phyloP scores from a whole-genome alignment of 2,329 filamentous ascomycete species.

The Alternaria sp. region DNA sequence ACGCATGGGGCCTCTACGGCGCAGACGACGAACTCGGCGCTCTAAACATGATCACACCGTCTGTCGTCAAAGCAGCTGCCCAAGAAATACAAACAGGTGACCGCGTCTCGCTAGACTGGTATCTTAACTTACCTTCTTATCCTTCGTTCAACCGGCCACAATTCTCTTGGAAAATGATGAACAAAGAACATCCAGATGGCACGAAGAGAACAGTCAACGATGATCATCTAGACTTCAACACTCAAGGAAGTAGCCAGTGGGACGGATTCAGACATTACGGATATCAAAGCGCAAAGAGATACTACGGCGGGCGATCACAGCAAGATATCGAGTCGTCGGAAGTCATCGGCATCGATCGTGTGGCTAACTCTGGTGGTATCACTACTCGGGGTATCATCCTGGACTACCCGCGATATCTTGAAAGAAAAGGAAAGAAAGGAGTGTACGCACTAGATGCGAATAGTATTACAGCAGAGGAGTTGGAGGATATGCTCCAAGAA shows the following conservation, averaged over 20 bases:
- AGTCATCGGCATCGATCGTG: conserved; percentile 54
- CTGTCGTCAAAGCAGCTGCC: conserved; percentile 53
- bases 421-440: conserved; percentile 25
- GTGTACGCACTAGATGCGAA: conserved; percentile 35
- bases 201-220: conserved; percentile 47
- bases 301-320: conserved; percentile 54
- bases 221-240: conserved; percentile 50
- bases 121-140: conserved; percentile 50
- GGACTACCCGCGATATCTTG: conserved; percentile 43
- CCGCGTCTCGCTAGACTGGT: conserved; percentile 52
- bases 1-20: conserved; percentile 66
- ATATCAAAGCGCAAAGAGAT: conserved; percentile 53
- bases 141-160: conserved; percentile 50
- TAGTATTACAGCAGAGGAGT: conserved; percentile 28
- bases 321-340: conserved; percentile 48
- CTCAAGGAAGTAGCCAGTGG: conserved; percentile 51
- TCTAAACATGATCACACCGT: conserved; percentile 63
- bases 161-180: conserved; percentile 41
- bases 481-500: conserved; percentile 46
- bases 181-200: conserved; percentile 39
- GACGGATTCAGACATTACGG: conserved; percentile 54
- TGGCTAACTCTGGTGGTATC: conserved; percentile 42
- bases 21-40: conserved; percentile 61
- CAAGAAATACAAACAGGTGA: conserved; percentile 56
- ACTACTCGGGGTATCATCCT: conserved; percentile 41